Base-by-base conservation (phyloP, 768 basidiomycete genomes). In the Phlebiopsis gigantea region DNA sequence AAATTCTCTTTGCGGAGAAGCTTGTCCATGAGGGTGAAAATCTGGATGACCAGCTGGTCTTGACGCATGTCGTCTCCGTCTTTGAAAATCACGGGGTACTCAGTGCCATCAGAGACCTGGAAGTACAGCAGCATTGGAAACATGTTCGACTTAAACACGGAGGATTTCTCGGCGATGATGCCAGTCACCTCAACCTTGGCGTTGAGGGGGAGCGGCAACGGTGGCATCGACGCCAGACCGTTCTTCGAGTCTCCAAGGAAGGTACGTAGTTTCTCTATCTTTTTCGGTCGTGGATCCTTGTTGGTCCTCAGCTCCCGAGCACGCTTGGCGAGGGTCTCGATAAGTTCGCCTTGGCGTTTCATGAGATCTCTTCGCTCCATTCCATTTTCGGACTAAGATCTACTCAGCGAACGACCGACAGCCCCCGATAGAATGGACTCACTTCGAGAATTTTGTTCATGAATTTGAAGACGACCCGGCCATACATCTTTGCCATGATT, bases 61-160 rank as follows among this genome's bases (percentile, higher is more conserved):
- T 99, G 97, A 21, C 97, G 86, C 79, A 98, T 88, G 67, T 99
- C 97, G 67, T 98, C 97, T 14, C 97, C 97, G 63, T 98, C 95
- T 72, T 98, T 99, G 80, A 98, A 98, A 58, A 99, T 98, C 51
- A 98, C 82, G 0, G 95, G 90, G 70, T 89, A 98, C 67, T 94
- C 90, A 15, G 84, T 80, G 9, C 90, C 87, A 56, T 92, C 88
- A 9, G 84, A 76, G 62, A 90, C 89, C 63, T 91, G 87, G 71
- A 98, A 96, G 70, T 89, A 93, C 17, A 99, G 77, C 19, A 96
- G 77, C 52, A 99, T 78, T 0, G 97, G 97, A 64, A 85, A 93
- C 53, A 98, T 84, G 67, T 95, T 98, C 45, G 94, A 97, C 69
- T 98, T 99, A 81, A 99, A 98, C 31, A 98, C 88, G 17, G 88